Base-by-base conservation (phyloP, 306 rosid species). In the Rosa chinensis region DNA sequence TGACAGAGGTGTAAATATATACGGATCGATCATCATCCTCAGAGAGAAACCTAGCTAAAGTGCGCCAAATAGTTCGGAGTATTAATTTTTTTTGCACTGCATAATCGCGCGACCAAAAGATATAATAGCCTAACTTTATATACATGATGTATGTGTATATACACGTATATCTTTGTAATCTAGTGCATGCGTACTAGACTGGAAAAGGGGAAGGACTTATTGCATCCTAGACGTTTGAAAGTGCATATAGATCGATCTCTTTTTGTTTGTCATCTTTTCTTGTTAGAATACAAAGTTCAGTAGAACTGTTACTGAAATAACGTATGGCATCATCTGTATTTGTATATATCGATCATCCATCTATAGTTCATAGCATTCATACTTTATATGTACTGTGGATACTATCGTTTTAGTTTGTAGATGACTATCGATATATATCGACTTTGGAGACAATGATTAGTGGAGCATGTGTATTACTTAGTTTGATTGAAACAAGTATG, bases 231-330 rank as follows among this genome's bases (percentile, higher is more conserved):
- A 64, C 70, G 44, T 64, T 20, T 64, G 62, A 28, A 72, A 49
- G 21, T 47, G 74, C 12, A 47, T 44, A 9, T 28, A 28, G 32
- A 28, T 49, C 44, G 32, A 28, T 49, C 44, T 32, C 44, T 37
- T 72, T 72, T 62, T 49, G 62, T 72, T 72, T 49, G 25, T 9
- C 62, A 49, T 72, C 45, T 32, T 28, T 72, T 72, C 58, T 48
- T 72, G 45, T 72, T 48, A 8, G 40, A 48, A 48, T 14, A 32
- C 21, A 35, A 13, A 7, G 45, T 66, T 40, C 16, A 40, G 44
- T 40, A 67, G 14, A 66, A 18, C 14, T 64, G 11, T 64, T 14
- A 14, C 42, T 66, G 70, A 20, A 35, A 37, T 66, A 61, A 25
- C 40, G 67, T 61, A 62, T 62, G 20, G 40, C 20, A 61, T 48